Percentiles rank a stretch among this genome's conserved stretches.
Conservation (phyloP, 2,329 filamentous ascomycete genomes). For the Aureobasidium sp. region DNA sequence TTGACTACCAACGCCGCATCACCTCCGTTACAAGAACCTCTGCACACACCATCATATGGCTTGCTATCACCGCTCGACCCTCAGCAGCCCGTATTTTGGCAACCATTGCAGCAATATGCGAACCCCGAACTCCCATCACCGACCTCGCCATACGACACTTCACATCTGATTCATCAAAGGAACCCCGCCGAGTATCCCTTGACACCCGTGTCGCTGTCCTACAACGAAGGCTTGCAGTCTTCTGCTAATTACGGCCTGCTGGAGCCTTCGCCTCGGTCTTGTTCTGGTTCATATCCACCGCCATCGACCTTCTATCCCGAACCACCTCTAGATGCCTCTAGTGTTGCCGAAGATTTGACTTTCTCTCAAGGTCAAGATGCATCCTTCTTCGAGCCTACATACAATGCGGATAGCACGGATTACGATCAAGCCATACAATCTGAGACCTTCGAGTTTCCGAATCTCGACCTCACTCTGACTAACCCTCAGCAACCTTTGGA, state of each 20-base stretch:
- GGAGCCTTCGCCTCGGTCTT: not conserved
- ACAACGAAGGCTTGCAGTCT: not conserved
- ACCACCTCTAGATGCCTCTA: not conserved
- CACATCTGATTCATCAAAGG: not conserved
- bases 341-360: not conserved
- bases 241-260: not conserved
- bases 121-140: not conserved
- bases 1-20: not conserved
- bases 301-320: not conserved
- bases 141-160: not conserved
- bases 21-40: not conserved
- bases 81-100: constrained; percentile 1
- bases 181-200: not conserved
- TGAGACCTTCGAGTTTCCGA: constrained; percentile 3
- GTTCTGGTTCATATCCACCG: not conserved
- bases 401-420: not conserved
- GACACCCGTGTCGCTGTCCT: not conserved
- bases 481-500: not conserved
- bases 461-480: not conserved
- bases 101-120: not conserved
- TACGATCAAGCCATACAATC: constrained; percentile 3
- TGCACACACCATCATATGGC: not conserved
- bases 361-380: not conserved
- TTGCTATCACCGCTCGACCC: constrained; percentile 1
- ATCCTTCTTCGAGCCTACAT: not conserved